Evolutionary conservation across 1,284 basidiomycete genomes (phyloP).

Genomic region (Golubevia pallescens): DNA sequence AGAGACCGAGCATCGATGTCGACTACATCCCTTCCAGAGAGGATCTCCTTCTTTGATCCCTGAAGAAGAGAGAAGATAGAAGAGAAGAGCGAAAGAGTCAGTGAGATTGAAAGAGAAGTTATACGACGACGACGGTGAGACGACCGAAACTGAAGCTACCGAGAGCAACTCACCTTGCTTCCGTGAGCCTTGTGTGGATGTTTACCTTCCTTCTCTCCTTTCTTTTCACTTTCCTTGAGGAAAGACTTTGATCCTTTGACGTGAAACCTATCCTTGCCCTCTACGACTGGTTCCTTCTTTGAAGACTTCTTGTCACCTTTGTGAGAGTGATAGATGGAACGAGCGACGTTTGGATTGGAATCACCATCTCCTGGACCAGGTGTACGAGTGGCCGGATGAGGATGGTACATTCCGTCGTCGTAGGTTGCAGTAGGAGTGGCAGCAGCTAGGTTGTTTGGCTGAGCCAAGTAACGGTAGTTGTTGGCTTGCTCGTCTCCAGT

Average conservation of each 20-base stretch:
- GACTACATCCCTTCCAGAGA: not conserved
- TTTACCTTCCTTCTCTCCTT: not conserved
- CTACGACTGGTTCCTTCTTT: not conserved
- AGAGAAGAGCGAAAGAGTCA: not conserved
- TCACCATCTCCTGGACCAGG: not conserved
- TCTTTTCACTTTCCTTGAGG: not conserved
- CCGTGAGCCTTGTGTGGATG: not conserved
- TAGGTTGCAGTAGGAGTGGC: not conserved
- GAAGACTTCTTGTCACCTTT: not conserved
- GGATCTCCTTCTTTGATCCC: not conserved
- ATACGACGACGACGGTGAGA: not conserved
- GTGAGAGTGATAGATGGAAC: not conserved
- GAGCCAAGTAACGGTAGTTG: not conserved
- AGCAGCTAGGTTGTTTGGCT: not conserved
- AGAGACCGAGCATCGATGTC: not conserved
- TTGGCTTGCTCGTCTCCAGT: not conserved
- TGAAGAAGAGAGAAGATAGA: not conserved
- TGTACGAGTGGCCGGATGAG: not conserved
- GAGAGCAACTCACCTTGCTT: not conserved
- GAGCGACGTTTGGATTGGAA: not conserved
- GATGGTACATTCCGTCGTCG: not conserved
- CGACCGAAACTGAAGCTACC: not conserved
- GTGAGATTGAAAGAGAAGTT: not conserved
- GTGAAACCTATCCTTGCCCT: not conserved
- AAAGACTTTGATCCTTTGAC: not conserved